A percentile compares a stretch with the other conserved stretches of the same genome.
These are phyloP conservation scores for Pythium grandisporangium DNA, from an alignment of 352 stramenopile species.

Conservation along the genomic window DNA sequence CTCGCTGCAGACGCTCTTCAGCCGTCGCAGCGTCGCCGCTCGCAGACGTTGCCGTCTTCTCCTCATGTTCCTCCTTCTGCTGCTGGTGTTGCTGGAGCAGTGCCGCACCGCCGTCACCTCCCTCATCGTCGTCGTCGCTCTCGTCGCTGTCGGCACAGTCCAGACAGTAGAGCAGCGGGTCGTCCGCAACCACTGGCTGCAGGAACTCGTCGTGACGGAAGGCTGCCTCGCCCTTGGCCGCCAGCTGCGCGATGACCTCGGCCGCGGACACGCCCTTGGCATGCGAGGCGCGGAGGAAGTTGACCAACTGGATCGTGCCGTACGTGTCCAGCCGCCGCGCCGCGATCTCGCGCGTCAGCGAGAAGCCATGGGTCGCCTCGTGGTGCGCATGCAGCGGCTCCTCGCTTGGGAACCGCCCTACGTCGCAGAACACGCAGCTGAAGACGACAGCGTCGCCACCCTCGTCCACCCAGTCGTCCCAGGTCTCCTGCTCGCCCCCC, in stretches of 20 bases:
- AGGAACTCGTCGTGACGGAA: slow-evolving; percentile 70
- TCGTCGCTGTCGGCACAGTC: slow-evolving; percentile 50
- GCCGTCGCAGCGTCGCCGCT: slow-evolving; percentile 15
- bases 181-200: slow-evolving; percentile 63
- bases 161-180: slow-evolving; percentile 79
- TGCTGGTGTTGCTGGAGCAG: too few relatives aligned
- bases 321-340: slow-evolving; percentile 60
- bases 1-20: slow-evolving; percentile 31
- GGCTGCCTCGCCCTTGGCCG: slow-evolving; percentile 22
- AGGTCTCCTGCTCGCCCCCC: slow-evolving; percentile 37
- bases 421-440: slow-evolving; percentile 61
- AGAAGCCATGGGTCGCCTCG: slow-evolving; percentile 46
- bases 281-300: slow-evolving; percentile 52
- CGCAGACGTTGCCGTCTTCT: slow-evolving; percentile 7
- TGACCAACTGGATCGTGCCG: slow-evolving; percentile 70
- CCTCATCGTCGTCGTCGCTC: slow-evolving; percentile 30
- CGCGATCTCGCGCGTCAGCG: slow-evolving; percentile 38
- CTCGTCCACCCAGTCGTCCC: slow-evolving; percentile 84
- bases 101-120: slow-evolving; percentile 10
- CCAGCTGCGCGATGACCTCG: slow-evolving; percentile 35
- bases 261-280: slow-evolving; percentile 24
- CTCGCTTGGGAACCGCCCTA: slow-evolving; percentile 26
- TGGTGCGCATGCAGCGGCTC: slow-evolving; percentile 54
- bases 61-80: slow-evolving; percentile 14
- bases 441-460: slow-evolving; percentile 30